Conservation (phyloP, 345 rosid genomes). For the Sonneratia caseolaris region DNA sequence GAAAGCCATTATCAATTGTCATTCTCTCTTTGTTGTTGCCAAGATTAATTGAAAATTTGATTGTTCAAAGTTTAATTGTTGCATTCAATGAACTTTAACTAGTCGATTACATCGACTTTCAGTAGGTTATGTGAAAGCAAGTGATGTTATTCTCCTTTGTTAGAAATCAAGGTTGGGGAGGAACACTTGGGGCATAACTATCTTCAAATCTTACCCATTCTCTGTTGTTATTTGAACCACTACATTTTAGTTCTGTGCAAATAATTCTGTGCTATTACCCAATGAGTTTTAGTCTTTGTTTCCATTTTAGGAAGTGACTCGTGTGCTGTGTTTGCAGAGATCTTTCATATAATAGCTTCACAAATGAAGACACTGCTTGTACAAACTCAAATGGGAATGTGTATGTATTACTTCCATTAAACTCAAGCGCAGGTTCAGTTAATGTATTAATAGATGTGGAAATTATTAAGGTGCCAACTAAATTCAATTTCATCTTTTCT, state of each 20-base stretch:
- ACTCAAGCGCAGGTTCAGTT: not conserved
- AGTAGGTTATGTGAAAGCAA: too few species aligned
- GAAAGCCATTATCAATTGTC: not conserved
- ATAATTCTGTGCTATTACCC: not conserved
- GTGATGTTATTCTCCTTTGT: too few species aligned
- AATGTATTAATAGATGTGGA: too few species aligned
- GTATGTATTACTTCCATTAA: conserved; percentile 1
- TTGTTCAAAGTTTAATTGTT: not conserved
- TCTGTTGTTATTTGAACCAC: too few species aligned
- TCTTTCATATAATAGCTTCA: conserved; percentile 29
- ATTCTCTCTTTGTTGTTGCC: not conserved
- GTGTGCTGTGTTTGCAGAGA: conserved; percentile 19
- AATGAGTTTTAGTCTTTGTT: not conserved
- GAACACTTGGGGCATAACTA: too few species aligned
- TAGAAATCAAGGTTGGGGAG: too few species aligned
- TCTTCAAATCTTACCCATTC: too few species aligned
- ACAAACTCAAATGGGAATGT: conserved; percentile 4
- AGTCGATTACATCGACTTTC: too few species aligned
- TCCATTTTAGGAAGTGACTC: not conserved
- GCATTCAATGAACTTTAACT: too few species aligned
- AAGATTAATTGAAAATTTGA: not conserved
- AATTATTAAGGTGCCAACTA: too few species aligned
- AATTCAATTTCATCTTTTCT: not conserved
- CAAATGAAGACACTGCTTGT: conserved; percentile 6
- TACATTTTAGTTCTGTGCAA: not conserved